Conservation (phyloP, 495 filamentous ascomycete species). For the Parmelia sp. region DNA sequence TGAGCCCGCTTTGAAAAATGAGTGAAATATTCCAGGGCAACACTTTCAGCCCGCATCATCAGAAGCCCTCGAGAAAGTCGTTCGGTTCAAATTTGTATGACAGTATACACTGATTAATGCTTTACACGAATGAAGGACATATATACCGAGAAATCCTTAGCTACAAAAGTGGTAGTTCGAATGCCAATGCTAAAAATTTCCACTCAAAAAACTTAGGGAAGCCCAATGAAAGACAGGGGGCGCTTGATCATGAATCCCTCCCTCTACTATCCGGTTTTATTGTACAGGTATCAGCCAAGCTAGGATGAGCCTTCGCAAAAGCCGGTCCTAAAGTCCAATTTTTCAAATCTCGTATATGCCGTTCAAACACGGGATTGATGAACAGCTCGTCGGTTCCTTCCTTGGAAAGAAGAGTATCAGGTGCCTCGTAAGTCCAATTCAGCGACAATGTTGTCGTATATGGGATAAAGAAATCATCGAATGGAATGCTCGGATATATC, state of each 20-base stretch:
- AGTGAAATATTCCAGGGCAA: no score
- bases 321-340: constrained; percentile 73
- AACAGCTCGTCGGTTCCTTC: constrained; percentile 52
- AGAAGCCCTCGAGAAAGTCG: not conserved
- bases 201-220: not conserved
- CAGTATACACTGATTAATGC: not conserved
- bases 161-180: not conserved
- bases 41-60: not conserved
- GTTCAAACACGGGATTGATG: constrained; percentile 76
- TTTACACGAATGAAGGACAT: not conserved
- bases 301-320: constrained; percentile 59
- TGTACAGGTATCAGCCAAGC: constrained; percentile 47
- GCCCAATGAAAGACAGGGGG: not conserved
- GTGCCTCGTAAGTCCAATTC: constrained; percentile 72
- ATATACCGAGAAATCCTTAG: not conserved
- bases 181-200: not conserved
- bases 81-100: not conserved
- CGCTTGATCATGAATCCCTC: not conserved
- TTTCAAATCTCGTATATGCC: constrained; percentile 57
- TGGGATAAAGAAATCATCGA: constrained; percentile 75
- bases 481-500: constrained; percentile 40
- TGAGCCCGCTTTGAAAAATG: no score
- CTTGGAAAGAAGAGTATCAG: constrained; percentile 51
- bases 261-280: constrained; percentile 34
- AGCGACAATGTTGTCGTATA: constrained; percentile 65